Conservation (phyloP, 129 eudicot genomes). For the Ambrosia artemisiifolia region DNA sequence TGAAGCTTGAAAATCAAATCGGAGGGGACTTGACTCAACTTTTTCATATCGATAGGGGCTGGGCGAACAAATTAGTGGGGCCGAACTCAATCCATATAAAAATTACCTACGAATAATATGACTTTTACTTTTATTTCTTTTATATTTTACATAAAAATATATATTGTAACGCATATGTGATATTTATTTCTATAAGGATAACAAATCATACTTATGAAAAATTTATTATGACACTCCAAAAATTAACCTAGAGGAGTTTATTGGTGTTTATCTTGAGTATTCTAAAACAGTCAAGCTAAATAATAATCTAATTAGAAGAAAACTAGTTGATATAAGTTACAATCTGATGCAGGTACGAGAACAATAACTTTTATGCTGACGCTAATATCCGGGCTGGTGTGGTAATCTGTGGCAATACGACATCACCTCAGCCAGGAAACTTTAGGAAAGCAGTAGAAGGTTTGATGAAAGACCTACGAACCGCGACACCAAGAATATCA, state of each 20-base stretch:
- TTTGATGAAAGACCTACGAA: conserved; percentile 36
- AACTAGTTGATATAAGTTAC: background rate
- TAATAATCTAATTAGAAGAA: background rate
- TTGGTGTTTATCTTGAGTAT: background rate
- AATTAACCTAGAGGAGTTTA: background rate
- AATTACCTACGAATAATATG: no score
- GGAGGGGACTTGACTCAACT: no score
- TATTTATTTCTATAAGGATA: no score
- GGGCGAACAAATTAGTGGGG: no score
- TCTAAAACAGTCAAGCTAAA: background rate
- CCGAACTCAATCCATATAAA: no score
- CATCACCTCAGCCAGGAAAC: conserved; percentile 24
- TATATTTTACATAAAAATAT: no score
- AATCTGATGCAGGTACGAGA: conserved; percentile 41
- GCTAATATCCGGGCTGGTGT: conserved; percentile 18
- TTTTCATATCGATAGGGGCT: no score
- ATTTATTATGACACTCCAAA: no score
- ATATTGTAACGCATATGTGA: no score
- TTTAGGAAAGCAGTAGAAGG: conserved; percentile 29
- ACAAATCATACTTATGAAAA: no score
- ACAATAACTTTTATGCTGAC: conserved; percentile 9
- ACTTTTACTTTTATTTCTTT: no score
- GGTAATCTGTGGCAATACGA: conserved; percentile 29
- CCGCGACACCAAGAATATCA: conserved; percentile 41
- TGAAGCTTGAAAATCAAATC: no score